A percentile compares a stretch with the other conserved stretches of the same genome.
Conservation (phyloP, 371 early-diverging fungal genomes). For the Apophysomyces sp. region DNA sequence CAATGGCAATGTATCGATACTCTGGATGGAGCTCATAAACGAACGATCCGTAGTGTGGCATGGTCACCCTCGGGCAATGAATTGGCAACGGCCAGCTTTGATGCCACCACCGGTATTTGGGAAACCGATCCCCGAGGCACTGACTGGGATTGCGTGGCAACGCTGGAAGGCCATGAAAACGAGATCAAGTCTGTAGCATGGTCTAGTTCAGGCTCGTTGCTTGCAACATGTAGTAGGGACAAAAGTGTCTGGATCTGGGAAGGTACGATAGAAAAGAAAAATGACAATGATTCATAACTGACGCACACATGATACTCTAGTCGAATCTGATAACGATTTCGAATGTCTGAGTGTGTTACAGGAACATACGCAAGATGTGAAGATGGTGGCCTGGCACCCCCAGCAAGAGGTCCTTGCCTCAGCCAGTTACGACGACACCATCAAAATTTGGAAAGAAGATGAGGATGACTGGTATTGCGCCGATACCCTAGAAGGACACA, state of each 20-base stretch:
- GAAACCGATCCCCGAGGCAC: constrained; percentile 52
- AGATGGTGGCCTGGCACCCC: constrained; percentile 94
- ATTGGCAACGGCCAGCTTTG: constrained; percentile 92
- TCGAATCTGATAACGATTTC: constrained; percentile 81
- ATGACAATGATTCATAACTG: neutral
- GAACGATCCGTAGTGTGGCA: constrained; percentile 88
- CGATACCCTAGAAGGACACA: constrained; percentile 82
- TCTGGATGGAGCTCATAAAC: constrained; percentile 85
- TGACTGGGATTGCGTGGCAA: constrained; percentile 90
- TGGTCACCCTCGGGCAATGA: constrained; percentile 78
- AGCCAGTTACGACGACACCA: constrained; percentile 93
- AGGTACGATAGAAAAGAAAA: constrained; percentile 40
- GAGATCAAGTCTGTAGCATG: constrained; percentile 94
- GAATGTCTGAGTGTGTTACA: constrained; percentile 93
- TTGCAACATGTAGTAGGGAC: constrained; percentile 94
- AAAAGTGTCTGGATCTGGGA: constrained; percentile 99
- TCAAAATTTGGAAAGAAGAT: constrained; percentile 90
- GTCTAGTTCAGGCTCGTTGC: constrained; percentile 75
- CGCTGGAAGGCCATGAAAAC: constrained; percentile 98
- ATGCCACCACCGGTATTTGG: constrained; percentile 93
- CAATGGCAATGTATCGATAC: constrained; percentile 77
- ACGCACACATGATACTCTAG: constrained; percentile 17
- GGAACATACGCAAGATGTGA: constrained; percentile 97
- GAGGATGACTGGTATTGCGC: constrained; percentile 95
- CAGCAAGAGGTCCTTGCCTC: constrained; percentile 83